Percentiles rank a stretch among this genome's conserved stretches.
Evolutionary conservation across 2,329 filamentous ascomycete species (phyloP).

Genomic region (Mycosphaerella sp.): DNA sequence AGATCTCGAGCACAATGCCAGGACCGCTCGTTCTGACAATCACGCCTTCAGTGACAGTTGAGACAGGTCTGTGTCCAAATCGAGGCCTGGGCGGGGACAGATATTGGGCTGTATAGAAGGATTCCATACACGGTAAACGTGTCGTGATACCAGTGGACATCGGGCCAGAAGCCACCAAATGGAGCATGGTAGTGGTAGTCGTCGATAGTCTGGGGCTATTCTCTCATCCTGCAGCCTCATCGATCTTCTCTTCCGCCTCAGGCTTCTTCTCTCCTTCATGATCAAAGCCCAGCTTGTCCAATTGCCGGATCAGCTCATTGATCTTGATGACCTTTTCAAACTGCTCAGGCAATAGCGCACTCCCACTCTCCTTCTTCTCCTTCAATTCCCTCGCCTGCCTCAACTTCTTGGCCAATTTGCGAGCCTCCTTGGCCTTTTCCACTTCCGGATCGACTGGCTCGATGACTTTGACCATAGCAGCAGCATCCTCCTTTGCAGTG

Average conservation of each 20-base stretch:
- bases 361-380: conserved; percentile 83
- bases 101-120: conserved; percentile 42
- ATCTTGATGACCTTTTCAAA: conserved; percentile 98
- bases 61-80: conserved; percentile 36
- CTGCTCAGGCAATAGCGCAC: conserved; percentile 81
- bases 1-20: conserved; percentile 20
- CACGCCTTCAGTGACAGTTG: conserved; percentile 19
- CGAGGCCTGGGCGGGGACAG: conserved; percentile 39
- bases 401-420: conserved; percentile 88
- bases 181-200: not conserved
- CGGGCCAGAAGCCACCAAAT: conserved; percentile 15
- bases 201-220: not conserved
- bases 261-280: conserved; percentile 58
- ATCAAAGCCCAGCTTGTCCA: conserved; percentile 80
- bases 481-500: conserved; percentile 29
- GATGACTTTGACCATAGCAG: conserved; percentile 35
- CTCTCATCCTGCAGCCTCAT: conserved; percentile 8
- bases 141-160: conserved; percentile 25
- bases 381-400: conserved; percentile 87
- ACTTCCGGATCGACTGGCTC: conserved; percentile 57
- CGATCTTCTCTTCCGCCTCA: not conserved
- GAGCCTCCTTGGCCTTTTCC: conserved; percentile 86
- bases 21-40: not conserved
- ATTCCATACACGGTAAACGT: conserved; percentile 23
- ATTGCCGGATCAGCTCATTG: conserved; percentile 81